Percentiles rank a stretch among this genome's conserved stretches.
phyloP scores from a whole-genome alignment of 768 basidiomycete species.

The Tulasnella calospora region DNA sequence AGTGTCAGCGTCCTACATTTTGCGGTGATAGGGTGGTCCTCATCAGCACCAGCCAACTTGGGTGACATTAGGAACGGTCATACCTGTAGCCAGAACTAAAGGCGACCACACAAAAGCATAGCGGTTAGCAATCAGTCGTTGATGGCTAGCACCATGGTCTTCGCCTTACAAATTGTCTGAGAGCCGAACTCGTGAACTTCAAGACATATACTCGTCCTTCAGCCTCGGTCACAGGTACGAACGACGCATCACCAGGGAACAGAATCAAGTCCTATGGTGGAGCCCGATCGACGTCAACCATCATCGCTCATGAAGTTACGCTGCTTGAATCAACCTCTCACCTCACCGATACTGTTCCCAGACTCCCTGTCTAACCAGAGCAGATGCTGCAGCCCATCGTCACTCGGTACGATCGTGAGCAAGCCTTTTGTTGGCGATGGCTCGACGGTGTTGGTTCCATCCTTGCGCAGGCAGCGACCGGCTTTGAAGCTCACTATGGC shows the following conservation, averaged over 20 bases:
- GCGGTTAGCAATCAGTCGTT: background rate
- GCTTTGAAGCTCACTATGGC: conserved; percentile 52
- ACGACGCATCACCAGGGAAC: conserved; percentile 79
- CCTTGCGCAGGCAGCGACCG: conserved; percentile 67
- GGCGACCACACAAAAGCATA: background rate
- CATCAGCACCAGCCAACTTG: background rate
- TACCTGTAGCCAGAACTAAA: conserved; percentile 86
- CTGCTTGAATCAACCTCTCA: background rate
- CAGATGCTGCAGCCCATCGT: conserved; percentile 74
- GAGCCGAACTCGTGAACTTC: conserved; percentile 85
- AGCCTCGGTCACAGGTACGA: conserved; percentile 67
- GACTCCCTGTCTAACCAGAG: conserved; percentile 71
- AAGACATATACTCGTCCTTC: conserved; percentile 76
- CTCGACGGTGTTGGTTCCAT: conserved; percentile 62
- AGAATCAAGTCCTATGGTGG: conserved; percentile 69
- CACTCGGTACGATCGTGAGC: conserved; percentile 54
- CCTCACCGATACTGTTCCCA: conserved; percentile 32
- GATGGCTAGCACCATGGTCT: background rate
- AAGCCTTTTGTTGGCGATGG: conserved; percentile 68
- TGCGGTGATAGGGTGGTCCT: background rate
- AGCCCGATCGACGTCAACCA: background rate
- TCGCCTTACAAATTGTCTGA: conserved; percentile 87
- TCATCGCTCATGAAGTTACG: background rate
- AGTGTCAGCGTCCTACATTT: conserved; percentile 56
- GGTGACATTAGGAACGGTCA: background rate